A percentile compares a stretch with the other conserved stretches of the same genome.
Conservation (phyloP, 2,329 filamentous ascomycete species). For the Teratosphaeriaceae sp. region DNA sequence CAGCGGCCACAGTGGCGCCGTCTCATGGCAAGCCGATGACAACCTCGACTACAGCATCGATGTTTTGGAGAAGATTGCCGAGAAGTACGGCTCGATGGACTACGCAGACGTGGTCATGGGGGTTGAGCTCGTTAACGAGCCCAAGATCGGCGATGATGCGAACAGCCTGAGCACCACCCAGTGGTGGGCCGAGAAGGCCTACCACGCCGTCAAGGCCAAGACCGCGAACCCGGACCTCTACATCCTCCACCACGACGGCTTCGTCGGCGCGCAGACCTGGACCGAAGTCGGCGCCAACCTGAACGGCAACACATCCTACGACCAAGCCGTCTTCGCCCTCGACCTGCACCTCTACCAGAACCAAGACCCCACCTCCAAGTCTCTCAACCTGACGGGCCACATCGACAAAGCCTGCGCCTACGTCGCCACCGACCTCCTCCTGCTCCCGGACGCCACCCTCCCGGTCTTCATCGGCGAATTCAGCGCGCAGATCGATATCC, state of each 20-base stretch:
- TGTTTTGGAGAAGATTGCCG: slow-evolving; percentile 33
- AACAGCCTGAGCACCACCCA: slow-evolving; percentile 32
- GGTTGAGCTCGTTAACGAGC: slow-evolving; percentile 41
- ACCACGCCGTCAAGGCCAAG: slow-evolving; percentile 25
- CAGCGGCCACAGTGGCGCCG: slow-evolving; percentile 19
- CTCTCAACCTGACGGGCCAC: slow-evolving; percentile 34
- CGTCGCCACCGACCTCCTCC: slow-evolving; percentile 24
- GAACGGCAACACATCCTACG: slow-evolving; percentile 13
- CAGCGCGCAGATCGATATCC: slow-evolving; percentile 38
- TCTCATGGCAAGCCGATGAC: slow-evolving; percentile 24
- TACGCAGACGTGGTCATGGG: slow-evolving; percentile 38
- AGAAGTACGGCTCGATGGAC: slow-evolving; percentile 32
- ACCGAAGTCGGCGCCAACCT: slow-evolving; percentile 16
- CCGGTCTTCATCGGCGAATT: slow-evolving; percentile 41
- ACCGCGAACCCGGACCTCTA: slow-evolving; percentile 29
- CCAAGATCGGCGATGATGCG: slow-evolving; percentile 27
- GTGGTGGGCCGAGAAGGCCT: slow-evolving; percentile 31
- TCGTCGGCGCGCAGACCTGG: slow-evolving; percentile 29
- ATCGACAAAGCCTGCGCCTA: slow-evolving; percentile 36
- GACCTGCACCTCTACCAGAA: slow-evolving; percentile 43
- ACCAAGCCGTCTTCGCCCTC: slow-evolving; percentile 33
- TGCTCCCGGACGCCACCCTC: slow-evolving; percentile 27
- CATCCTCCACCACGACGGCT: slow-evolving; percentile 37
- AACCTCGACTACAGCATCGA: slow-evolving; percentile 31
- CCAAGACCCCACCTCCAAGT: slow-evolving; percentile 30